These are phyloP conservation scores for Umbelopsis isabellina DNA, from an alignment of 192 early-diverging fungal genomes.

Conservation along the genomic window DNA sequence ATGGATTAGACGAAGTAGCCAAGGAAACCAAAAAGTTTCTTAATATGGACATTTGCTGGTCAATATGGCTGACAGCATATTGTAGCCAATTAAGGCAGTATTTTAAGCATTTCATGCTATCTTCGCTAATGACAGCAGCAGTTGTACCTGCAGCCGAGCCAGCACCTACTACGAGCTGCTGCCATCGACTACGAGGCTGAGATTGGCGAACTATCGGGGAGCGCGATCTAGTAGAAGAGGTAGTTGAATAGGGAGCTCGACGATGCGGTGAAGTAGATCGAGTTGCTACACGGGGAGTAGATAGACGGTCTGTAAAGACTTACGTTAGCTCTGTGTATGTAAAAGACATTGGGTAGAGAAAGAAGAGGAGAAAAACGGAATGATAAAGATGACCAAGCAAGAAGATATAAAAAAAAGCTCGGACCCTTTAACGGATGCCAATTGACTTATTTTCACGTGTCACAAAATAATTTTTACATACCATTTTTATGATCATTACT, in stretches of 20 bases:
- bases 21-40: conserved; percentile 56
- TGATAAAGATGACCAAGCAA: conserved; percentile 3
- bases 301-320: conserved; percentile 3
- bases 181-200: conserved; percentile 51
- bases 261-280: conserved; percentile 26
- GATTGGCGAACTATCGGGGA: conserved; percentile 14
- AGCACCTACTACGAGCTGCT: conserved; percentile 61
- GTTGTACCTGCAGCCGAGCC: conserved; percentile 64
- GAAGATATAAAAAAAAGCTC: conserved; percentile 19
- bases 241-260: conserved; percentile 25
- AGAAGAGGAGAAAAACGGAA: neutral
- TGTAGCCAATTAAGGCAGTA: conserved; percentile 91
- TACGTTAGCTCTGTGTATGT: conserved; percentile 5
- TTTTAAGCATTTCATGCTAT: conserved; percentile 82
- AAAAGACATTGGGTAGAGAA: neutral
- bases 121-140: conserved; percentile 83
- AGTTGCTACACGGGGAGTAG: conserved; percentile 1
- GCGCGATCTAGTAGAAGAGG: conserved; percentile 5
- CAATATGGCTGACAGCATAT: conserved; percentile 80
- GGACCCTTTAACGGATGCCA: conserved; percentile 5
- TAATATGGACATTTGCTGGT: conserved; percentile 66
- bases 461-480: conserved; percentile 14
- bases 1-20: conserved; percentile 8
- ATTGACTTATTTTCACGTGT: conserved; percentile 39
- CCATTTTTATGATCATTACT: neutral